These are phyloP conservation scores for Citrus medica DNA, from an alignment of 345 rosid species.

Conservation along the genomic window DNA sequence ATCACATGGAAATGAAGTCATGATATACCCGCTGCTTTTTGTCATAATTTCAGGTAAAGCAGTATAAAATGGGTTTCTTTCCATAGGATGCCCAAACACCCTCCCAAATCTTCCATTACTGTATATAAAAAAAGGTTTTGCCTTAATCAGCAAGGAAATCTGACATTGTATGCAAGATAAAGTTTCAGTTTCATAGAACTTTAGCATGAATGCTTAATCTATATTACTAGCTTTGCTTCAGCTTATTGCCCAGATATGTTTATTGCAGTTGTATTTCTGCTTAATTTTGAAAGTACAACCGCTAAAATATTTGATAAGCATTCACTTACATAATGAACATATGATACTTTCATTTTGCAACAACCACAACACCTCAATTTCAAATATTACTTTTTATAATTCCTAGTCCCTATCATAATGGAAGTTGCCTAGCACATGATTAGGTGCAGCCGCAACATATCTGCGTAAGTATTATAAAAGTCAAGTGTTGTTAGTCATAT, in stretches of 20 bases:
- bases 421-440: not conserved
- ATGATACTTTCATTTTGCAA: no score
- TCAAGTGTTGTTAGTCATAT: not conserved
- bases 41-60: conserved; percentile 31
- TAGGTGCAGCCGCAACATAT: not conserved
- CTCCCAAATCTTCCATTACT: not conserved
- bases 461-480: not conserved
- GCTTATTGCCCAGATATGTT: not conserved
- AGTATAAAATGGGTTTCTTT: conserved; percentile 8
- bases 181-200: conserved; percentile 5
- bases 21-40: conserved; percentile 18
- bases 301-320: not conserved
- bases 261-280: no score
- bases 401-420: not conserved
- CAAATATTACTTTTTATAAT: not conserved
- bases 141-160: not conserved
- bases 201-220: not conserved
- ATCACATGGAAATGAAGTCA: not conserved
- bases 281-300: no score
- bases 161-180: not conserved
- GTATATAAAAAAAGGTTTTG: conserved; percentile 10
- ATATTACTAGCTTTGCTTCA: not conserved
- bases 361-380: not conserved
- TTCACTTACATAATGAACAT: no score
- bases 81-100: conserved; percentile 13